Conservation (phyloP, 768 basidiomycete species). For the Rhodotorula graminis region DNA sequence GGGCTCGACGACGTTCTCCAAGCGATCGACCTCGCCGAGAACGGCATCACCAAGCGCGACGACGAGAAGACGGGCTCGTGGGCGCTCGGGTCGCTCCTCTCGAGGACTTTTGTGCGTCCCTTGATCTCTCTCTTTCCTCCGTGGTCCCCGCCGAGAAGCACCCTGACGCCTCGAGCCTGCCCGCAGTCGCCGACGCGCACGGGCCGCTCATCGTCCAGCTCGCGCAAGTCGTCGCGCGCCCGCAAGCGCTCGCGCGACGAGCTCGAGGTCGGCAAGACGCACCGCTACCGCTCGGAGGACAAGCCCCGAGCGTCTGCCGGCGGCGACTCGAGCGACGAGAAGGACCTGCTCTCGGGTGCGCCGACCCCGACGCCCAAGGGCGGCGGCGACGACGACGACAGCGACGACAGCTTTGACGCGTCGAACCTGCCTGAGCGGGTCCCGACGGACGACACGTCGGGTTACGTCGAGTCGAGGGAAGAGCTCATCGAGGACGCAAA, state of each 20-base stretch:
- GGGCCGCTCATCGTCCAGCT: neutral
- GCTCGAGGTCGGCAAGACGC: neutral
- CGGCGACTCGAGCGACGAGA: no score
- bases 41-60: neutral
- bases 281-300: neutral
- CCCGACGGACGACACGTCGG: slow-evolving; percentile 29
- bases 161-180: no score
- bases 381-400: neutral
- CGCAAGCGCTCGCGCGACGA: neutral
- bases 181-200: neutral
- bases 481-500: slow-evolving; percentile 18
- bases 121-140: no score
- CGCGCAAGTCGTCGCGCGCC: neutral
- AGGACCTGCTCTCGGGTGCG: no score
- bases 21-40: slow-evolving; percentile 20
- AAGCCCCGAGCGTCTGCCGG: no score
- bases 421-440: slow-evolving; percentile 17
- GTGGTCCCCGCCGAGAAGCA: no score
- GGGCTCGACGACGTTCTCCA: slow-evolving; percentile 11
- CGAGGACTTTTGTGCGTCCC: neutral
- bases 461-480: slow-evolving; percentile 15
- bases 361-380: neutral
- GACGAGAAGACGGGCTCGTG: neutral
- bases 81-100: neutral
- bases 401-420: slow-evolving; percentile 4